Evolutionary conservation across 306 rosid genomes (phyloP), one percentile per base, ranked within the genome.

Genomic region (Ormosia semicastrata): DNA sequence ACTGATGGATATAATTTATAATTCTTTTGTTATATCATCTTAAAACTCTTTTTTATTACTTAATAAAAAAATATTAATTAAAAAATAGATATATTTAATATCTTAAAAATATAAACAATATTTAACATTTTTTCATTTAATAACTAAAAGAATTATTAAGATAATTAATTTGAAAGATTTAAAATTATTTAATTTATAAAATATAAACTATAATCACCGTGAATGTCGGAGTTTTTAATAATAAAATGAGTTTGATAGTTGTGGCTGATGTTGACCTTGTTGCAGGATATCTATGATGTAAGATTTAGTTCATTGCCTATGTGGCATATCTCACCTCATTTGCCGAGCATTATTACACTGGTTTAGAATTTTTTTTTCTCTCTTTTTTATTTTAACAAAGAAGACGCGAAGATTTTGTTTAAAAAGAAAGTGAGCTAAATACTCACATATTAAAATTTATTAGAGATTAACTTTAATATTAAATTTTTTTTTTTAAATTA

Each of bases 171-270:
- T 24, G 24, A 24, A 24, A 24, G 24, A 24, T 24, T 24, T 24
- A 24, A 24, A 24, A 41, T 41, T 8, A 41, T 41, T 41, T 41
- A 41, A 7, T 46, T 46, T 46, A 10, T 10, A 11, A 12, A 30
- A 13, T 30, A 29, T 34, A 34, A 34, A 5, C 2, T 39, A 78
- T 13, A 17, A 67, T 17, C 54, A 37, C 81, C 81, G 85, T 68
- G 83, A 87, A 83, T 85, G 63, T 66, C 83, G 79, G 83, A 67
- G 36, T 40, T 24, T 62, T 44, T 8, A 24, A 52, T 24, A 73
- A 46, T 44, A 44, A 32, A 76, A 57, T 24, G 14, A 14, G 57
- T 15, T 62, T 10, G 52, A 66, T 24, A 53, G 57, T 53, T 53
- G 40, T 40, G 54, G 56, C 12, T 33, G 67, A 24, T n/a, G 57